Evolutionary conservation across 441 rosid species (phyloP), one percentile per base, ranked within the genome.

Genomic region (Metrosideros polymorpha): DNA sequence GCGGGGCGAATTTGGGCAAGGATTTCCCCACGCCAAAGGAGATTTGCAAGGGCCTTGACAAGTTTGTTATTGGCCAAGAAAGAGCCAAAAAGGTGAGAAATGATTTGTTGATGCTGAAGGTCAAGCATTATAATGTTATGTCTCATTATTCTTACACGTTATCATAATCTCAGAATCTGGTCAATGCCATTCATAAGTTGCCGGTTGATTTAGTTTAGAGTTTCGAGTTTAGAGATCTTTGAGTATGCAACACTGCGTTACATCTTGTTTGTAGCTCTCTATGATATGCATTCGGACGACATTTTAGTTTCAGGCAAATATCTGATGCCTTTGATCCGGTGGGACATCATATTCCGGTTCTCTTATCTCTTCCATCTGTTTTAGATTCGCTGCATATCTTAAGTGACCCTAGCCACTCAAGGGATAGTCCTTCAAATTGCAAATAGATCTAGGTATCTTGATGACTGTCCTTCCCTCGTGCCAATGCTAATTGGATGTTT

Each of bases 1-100:
- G 99, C 7, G 99, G 99, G 85, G 93, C 97, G 66, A 94, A 92
- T 90, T 85, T 97, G 84, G 99, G 99, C 43, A 93, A 92, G 92
- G 95, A 96, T 90, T 93, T 97, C 59, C 99, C 99, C 71, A 95
- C 96, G 24, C 99, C 99, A 3, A 97, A 95, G 89, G 96, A 95
- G 91, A 97, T 97, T 77, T 94, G 97, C 89, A 90, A 93, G 90
- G 98, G 95, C 82, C 97, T 97, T 83, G 99, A 97, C 87, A 91
- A 93, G 90, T 97, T 95, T 75, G 98, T 97, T 32, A 94, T 96
- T 86, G 99, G 99, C 53, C 98, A 97, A 93, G 87, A 85, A 51
- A 92, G 92, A 83, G 96, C 99, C 47, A 97, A 97, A 90, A 97
- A 94, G 99, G 99, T 96, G 29, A 57, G 50, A 55, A 83, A 9